Conservation (phyloP, 805 yeast species). For the Hanseniaspora clermontiae region DNA sequence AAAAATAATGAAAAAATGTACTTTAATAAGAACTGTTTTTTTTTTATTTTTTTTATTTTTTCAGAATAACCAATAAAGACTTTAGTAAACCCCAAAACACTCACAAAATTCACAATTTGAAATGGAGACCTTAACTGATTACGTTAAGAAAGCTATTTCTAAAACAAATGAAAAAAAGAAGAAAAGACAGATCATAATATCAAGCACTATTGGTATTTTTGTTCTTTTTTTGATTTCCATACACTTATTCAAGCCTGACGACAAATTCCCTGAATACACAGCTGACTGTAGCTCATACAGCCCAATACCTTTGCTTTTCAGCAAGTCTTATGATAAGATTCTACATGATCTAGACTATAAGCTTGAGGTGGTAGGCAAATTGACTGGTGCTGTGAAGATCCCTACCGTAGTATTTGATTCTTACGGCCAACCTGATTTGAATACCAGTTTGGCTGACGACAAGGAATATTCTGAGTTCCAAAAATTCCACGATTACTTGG, state of each 20-base stretch:
- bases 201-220: not conserved
- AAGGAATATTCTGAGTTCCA: slow-evolving; percentile 29
- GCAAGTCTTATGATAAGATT: slow-evolving; percentile 21
- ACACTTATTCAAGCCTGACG: not conserved
- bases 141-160: not conserved
- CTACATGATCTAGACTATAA: slow-evolving; percentile 29
- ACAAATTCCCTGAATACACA: slow-evolving; percentile 4
- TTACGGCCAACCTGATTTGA: slow-evolving; percentile 24
- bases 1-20: too few relatives aligned
- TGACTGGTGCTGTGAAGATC: slow-evolving; percentile 48
- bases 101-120: slow-evolving; percentile 23
- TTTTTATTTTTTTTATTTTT: too few relatives aligned
- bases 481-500: slow-evolving; percentile 31
- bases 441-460: not conserved
- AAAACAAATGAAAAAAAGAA: slow-evolving; percentile 1
- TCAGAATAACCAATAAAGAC: too few relatives aligned
- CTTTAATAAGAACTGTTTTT: too few relatives aligned
- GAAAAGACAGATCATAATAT: not conserved
- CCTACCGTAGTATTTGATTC: slow-evolving; percentile 56
- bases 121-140: not conserved
- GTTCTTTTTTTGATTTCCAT: not conserved
- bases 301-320: slow-evolving; percentile 19
- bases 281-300: slow-evolving; percentile 13
- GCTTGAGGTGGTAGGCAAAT: slow-evolving; percentile 30
- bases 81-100: not conserved